A percentile compares a stretch with the other conserved stretches of the same genome.
Conservation (phyloP, 2,329 filamentous ascomycete species). For the Iodosphaeria phyllophila region DNA sequence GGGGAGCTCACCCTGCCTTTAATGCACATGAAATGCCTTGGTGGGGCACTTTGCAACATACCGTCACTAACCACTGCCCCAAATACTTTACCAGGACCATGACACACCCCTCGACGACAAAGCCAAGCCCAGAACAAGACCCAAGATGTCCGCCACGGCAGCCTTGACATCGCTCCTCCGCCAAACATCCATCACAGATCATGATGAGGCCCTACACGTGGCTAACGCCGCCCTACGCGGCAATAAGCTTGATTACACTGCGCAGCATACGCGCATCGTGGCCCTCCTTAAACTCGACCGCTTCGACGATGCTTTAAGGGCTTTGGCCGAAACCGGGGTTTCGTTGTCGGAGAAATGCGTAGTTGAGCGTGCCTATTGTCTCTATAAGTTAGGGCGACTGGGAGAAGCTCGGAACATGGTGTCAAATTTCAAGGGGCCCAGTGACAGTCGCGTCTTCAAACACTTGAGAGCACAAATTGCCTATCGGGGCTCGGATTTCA, state of each 20-base stretch:
- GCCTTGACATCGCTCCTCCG: conserved; percentile 35
- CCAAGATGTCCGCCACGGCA: conserved; percentile 23
- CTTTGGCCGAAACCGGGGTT: conserved; percentile 44
- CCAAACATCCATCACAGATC: conserved; percentile 42
- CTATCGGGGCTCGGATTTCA: conserved; percentile 59
- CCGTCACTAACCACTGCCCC: too few relatives aligned
- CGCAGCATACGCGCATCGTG: conserved; percentile 52
- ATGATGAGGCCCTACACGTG: conserved; percentile 51
- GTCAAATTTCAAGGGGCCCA: conserved; percentile 13
- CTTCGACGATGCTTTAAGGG: conserved; percentile 56
- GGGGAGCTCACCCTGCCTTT: too few relatives aligned
- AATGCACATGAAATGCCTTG: too few relatives aligned
- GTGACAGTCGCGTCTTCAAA: conserved; percentile 15
- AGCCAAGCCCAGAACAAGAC: too few relatives aligned
- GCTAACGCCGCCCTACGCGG: conserved; percentile 42
- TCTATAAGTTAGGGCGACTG: conserved; percentile 61
- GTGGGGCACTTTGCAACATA: too few relatives aligned
- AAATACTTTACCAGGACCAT: too few relatives aligned
- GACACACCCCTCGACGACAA: too few relatives aligned
- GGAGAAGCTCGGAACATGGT: conserved; percentile 36
- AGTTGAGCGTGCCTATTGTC: conserved; percentile 62
- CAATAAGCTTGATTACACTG: conserved; percentile 33
- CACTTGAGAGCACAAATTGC: conserved; percentile 48
- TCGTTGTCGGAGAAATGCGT: conserved; percentile 39
- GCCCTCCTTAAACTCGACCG: conserved; percentile 69